phyloP scores from a whole-genome alignment of 805 yeast genomes.

The Priceomyces medius region DNA sequence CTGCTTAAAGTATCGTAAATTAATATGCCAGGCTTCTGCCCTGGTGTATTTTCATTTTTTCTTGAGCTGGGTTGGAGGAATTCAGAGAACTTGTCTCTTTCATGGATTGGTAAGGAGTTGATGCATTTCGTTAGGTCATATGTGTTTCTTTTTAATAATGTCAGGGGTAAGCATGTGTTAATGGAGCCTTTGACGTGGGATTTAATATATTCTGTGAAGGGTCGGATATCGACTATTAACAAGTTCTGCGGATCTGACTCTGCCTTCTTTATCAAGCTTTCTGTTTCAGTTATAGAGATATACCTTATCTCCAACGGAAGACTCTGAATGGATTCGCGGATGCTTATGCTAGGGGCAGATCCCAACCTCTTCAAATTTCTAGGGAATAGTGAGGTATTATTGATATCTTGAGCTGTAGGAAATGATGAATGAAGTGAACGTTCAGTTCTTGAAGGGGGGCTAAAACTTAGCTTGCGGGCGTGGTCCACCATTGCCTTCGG shows the following conservation, averaged over 20 bases:
- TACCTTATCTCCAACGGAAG: constrained; percentile 22
- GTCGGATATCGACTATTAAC: constrained; percentile 73
- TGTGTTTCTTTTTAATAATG: constrained; percentile 71
- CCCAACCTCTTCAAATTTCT: constrained; percentile 24
- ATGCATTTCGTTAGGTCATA: constrained; percentile 65
- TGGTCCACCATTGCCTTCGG: not conserved
- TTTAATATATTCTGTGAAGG: constrained; percentile 69
- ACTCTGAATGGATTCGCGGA: constrained; percentile 14
- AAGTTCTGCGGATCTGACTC: constrained; percentile 10
- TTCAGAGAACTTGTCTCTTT: constrained; percentile 37
- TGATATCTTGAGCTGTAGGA: constrained; percentile 12
- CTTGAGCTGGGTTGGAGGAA: not conserved
- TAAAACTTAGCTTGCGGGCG: not conserved
- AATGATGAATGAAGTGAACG: constrained; percentile 22
- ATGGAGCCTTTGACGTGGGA: constrained; percentile 60
- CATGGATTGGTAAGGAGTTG: constrained; percentile 56
- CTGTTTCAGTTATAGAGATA: constrained; percentile 14
- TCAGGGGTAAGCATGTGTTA: constrained; percentile 87
- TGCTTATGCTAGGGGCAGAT: constrained; percentile 17
- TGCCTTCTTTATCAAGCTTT: constrained; percentile 12
- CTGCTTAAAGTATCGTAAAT: constrained; percentile 47
- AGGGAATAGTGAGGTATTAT: constrained; percentile 16
- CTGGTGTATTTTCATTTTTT: not conserved
- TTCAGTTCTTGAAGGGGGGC: constrained; percentile 15
- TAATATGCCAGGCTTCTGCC: constrained; percentile 20